Percentiles rank a stretch among this genome's conserved stretches.
Conservation (phyloP, 768 basidiomycete genomes). For the Cubamyces sp. region DNA sequence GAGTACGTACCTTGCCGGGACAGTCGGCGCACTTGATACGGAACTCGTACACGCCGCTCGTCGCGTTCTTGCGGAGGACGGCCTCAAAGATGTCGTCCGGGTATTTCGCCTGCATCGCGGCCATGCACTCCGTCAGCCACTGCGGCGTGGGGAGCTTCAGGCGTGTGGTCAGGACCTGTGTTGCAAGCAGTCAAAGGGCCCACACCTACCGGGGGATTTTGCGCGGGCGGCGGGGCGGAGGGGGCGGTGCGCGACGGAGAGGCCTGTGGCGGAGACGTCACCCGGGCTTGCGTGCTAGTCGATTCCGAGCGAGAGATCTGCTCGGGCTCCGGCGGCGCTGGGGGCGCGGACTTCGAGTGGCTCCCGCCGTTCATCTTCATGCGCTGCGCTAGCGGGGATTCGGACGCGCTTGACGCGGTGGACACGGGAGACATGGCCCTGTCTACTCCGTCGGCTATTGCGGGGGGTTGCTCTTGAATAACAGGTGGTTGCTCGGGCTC, state of each 20-base stretch:
- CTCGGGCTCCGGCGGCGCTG: conserved; percentile 24
- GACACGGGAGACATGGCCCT: conserved; percentile 73
- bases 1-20: conserved; percentile 78
- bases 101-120: conserved; percentile 69
- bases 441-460: conserved; percentile 43
- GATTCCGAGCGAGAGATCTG: conserved; percentile 20
- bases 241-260: conserved; percentile 16
- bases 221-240: conserved; percentile 18
- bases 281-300: background rate
- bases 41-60: conserved; percentile 76
- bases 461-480: conserved; percentile 37
- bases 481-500: conserved; percentile 10
- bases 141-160: conserved; percentile 52
- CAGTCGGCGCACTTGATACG: conserved; percentile 90
- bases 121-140: conserved; percentile 75
- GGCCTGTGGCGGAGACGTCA: conserved; percentile 13
- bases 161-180: conserved; percentile 2
- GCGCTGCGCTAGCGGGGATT: conserved; percentile 72
- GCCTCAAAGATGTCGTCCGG: conserved; percentile 85
- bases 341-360: conserved; percentile 39
- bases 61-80: conserved; percentile 58
- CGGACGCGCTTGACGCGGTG: conserved; percentile 72
- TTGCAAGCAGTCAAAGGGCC: background rate
- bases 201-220: conserved; percentile 21
- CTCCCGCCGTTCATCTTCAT: conserved; percentile 60